Evolutionary conservation across 495 filamentous ascomycete species (phyloP).

Genomic region (Lindgomyces ingoldianus): DNA sequence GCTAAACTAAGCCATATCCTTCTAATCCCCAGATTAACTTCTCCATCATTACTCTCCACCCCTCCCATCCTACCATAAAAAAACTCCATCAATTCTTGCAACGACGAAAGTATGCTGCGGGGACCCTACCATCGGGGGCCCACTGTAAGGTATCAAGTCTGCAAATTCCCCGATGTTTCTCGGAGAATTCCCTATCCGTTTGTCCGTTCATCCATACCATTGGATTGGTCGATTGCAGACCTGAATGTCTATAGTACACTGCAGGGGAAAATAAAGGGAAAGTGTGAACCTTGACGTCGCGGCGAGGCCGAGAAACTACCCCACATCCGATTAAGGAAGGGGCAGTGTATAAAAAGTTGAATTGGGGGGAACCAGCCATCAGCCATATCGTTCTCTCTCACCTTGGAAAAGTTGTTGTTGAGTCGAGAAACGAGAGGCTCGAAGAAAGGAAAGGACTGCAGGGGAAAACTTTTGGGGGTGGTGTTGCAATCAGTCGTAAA

Average conservation of each 20-base stretch:
- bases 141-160: conserved; percentile 18
- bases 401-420: not conserved
- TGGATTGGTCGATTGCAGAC: conserved; percentile 4
- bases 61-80: too few relatives aligned
- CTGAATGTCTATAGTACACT: conserved; percentile 9
- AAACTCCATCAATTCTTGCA: too few relatives aligned
- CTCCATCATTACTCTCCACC: too few relatives aligned
- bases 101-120: too few relatives aligned
- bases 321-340: conserved; percentile 28
- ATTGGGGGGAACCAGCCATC: conserved; percentile 26
- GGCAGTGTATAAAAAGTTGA: conserved; percentile 9
- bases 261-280: not conserved
- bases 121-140: too few relatives aligned
- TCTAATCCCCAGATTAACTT: too few relatives aligned
- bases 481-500: conserved; percentile 29
- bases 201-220: not conserved
- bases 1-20: too few relatives aligned
- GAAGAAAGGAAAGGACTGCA: conserved; percentile 5
- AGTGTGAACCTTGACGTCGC: not conserved
- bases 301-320: not conserved
- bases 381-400: not conserved
- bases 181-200: not conserved
- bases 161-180: not conserved
- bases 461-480: conserved; percentile 32
- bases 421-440: not conserved